Evolutionary conservation across 495 filamentous ascomycete species (phyloP), one percentile per base, ranked within the genome.

Genomic region (Usnea hakonensis): DNA sequence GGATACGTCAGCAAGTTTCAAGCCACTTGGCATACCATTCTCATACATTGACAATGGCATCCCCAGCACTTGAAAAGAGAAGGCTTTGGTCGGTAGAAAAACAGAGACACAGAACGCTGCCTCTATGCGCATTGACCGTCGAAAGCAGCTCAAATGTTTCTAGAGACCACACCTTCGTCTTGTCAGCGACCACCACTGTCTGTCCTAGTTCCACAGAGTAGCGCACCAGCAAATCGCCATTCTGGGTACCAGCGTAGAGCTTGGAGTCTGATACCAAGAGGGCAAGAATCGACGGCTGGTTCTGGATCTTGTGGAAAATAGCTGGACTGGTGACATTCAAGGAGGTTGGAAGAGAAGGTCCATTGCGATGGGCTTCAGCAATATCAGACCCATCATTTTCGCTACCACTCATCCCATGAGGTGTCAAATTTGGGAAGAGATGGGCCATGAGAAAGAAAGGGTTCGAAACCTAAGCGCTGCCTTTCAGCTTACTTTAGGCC

Each of bases 61-160:
- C 95, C 43, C 90, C 91, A 21, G 90, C 95, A 69, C 87, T 92
- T 37, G 95, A 97, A 72, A 98, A 94, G 19, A 98, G 85, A 19
- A 94, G 76, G 44, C 79, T 78, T 43, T 82, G 73, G 71, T 94
- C 89, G 40, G 84, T 77, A 11, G 88, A 90, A 2, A 97, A 78
- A 71, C 82, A 90, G 5, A 98, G 81, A 66, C 84, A 88, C 43
- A 98, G 85, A 44, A 98, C 90, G 69, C 91, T 95, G 40, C 92
- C 88, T 69, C 86, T 86, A 75, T 98, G 94, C 14, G 88, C 94
- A 65, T 90, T 86, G 60, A 97, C 83, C 1, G 84, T 86, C 50
- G 82, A 78, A 37, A 87, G 80, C 23, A 86, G 84, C 71, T 93
- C 86, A 72, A 88, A 97, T 3, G 91, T 93, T 66, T 88, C 85